Percentiles rank a stretch among this genome's conserved stretches.
Conservation (phyloP, 352 stramenopile species). For the Phytopythium litorale region DNA sequence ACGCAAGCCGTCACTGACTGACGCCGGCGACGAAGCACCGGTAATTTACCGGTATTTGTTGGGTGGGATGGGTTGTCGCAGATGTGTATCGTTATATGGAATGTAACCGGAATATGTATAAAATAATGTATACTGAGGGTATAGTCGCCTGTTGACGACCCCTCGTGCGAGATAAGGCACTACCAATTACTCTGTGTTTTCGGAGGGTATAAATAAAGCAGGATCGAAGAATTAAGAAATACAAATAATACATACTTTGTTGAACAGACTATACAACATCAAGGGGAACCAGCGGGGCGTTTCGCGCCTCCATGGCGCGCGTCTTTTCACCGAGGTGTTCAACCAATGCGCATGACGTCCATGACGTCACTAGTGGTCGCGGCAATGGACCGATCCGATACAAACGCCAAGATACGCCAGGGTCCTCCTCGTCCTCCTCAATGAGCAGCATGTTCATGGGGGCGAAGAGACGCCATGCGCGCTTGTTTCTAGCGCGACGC, state of each 20-base stretch:
- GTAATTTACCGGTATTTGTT: neutral
- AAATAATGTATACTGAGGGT: neutral
- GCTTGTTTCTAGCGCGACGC: neutral
- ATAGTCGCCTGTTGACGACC: too few relatives aligned
- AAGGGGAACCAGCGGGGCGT: too few relatives aligned
- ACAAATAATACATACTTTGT: too few relatives aligned
- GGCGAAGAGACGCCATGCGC: neutral
- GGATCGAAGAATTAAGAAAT: too few relatives aligned
- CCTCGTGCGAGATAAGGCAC: too few relatives aligned
- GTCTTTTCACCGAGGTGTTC: slow-evolving; percentile 1
- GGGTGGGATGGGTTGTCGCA: slow-evolving; percentile 3
- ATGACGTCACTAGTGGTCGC: neutral
- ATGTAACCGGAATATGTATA: neutral
- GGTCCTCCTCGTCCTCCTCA: neutral
- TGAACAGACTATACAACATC: too few relatives aligned
- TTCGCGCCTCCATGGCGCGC: neutral
- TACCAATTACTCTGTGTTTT: too few relatives aligned
- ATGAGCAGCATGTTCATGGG: neutral
- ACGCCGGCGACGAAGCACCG: neutral
- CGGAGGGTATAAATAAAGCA: too few relatives aligned
- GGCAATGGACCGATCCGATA: neutral
- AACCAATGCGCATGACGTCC: neutral
- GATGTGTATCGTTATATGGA: neutral
- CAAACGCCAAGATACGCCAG: slow-evolving; percentile 1
- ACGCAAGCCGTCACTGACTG: neutral